Base-by-base conservation (phyloP, 352 stramenopile species). In the Phytophthora syringae region DNA sequence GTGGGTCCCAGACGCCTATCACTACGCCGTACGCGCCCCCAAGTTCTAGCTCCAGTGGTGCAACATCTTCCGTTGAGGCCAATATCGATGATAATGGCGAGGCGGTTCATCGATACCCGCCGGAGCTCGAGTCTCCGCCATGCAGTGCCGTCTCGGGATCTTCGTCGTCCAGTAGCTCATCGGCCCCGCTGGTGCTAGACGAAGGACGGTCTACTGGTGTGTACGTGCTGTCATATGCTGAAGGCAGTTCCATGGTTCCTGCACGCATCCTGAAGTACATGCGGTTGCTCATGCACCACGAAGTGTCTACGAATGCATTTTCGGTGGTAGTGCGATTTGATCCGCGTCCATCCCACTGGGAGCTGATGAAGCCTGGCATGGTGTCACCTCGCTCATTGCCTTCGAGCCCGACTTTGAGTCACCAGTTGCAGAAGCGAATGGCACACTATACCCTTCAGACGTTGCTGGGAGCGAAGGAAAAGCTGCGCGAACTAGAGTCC, bases 231-330 rank as follows among this genome's bases (percentile, higher is more conserved):
- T 92, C 86, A 21, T 94, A 94, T 64, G 78, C 80, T 5, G 84
- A 94, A 70, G 86, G 84, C 27, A 60, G 60, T 15, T 92, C 81
- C 2, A 76, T 93, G 2, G 83, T 94, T 6, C 84, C 86, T 1
- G 81, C 84, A 45, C 86, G 86, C 16, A 89, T 92, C 47, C 73
- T 94, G 57, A 93, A 94, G 72, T 92, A 92, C 72, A 93, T 94
- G 84, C 81, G 84, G 52, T 64, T 94, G 55, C 74, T 94, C 27
- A 94, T 94, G 86, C 84, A 94, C 59, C 85, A 93, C 57, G 81
- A 93, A 62, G 78, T 93, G 27, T 88, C 82, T 24, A 92, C 86
- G n/a, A 93, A 93, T 50, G 84, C 86, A 5, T 94, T 94, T 70
- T 88, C 82, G 32, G 84, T 92, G 32, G 82, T 93, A 21, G 86